These are phyloP conservation scores for Triglochin maritima DNA, from an alignment of 106 monocot genomes.

Conservation along the genomic window DNA sequence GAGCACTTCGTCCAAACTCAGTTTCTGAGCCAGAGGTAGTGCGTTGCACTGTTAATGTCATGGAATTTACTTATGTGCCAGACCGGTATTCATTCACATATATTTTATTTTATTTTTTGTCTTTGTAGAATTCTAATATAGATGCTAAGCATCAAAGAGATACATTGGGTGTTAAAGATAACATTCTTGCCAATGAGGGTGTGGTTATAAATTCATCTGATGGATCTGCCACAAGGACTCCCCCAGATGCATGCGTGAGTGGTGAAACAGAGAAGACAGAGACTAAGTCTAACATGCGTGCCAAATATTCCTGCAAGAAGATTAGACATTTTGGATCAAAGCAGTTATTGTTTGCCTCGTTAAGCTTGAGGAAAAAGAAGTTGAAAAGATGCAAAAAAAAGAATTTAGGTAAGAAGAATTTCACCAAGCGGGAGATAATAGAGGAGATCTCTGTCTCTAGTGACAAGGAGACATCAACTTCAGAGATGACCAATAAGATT, in stretches of 20 bases:
- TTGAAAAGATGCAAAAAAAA: conserved; percentile 29
- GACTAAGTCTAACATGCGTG: not conserved
- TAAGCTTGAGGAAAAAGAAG: conserved; percentile 33
- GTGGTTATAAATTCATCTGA: not conserved
- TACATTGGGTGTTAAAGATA: not conserved
- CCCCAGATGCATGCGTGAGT: not conserved
- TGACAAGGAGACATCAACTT: conserved; percentile 36
- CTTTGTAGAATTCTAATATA: not conserved
- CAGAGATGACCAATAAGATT: conserved; percentile 14
- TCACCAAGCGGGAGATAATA: conserved; percentile 5
- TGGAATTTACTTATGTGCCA: not conserved
- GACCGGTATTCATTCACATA: not conserved
- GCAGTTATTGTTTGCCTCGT: conserved; percentile 33
- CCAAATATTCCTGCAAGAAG: conserved; percentile 10
- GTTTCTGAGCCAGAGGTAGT: not conserved
- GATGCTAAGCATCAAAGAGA: conserved; percentile 1
- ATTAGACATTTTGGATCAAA: conserved; percentile 37
- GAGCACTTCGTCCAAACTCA: not conserved
- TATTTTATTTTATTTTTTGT: not conserved
- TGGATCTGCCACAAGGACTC: not conserved
- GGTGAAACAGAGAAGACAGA: not conserved
- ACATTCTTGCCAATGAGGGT: not conserved
- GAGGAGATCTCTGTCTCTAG: not conserved
- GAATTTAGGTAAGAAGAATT: conserved; percentile 6
- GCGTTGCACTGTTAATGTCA: too few relatives aligned